phyloP scores from a whole-genome alignment of 2,329 filamentous ascomycete species.

The Penicillium occitanis region DNA sequence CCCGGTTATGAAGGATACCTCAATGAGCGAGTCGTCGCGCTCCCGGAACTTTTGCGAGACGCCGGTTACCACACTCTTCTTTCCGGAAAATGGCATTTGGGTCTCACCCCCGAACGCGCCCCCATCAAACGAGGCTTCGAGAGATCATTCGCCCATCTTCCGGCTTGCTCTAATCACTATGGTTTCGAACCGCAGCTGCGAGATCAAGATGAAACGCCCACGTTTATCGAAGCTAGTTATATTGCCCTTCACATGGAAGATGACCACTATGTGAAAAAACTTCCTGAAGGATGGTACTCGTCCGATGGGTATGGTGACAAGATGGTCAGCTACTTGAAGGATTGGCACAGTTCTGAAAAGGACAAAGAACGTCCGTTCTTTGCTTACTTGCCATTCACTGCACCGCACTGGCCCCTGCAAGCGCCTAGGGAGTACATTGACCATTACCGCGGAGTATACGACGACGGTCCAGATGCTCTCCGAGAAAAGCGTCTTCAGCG shows the following conservation, averaged over 20 bases:
- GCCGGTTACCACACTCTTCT: constrained; percentile 61
- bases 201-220: constrained; percentile 43
- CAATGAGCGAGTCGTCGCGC: constrained; percentile 47
- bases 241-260: constrained; percentile 50
- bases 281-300: constrained; percentile 56
- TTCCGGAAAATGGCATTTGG: constrained; percentile 65
- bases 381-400: not conserved
- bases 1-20: constrained; percentile 65
- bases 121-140: constrained; percentile 61
- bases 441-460: not conserved
- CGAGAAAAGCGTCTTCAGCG: constrained; percentile 39
- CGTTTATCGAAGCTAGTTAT: constrained; percentile 43
- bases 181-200: constrained; percentile 52
- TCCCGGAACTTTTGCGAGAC: constrained; percentile 55
- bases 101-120: constrained; percentile 57
- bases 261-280: constrained; percentile 45
- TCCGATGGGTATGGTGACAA: constrained; percentile 55
- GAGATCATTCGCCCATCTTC: constrained; percentile 59
- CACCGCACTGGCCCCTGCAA: not conserved
- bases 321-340: constrained; percentile 55
- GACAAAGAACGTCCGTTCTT: not conserved
- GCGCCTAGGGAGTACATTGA: not conserved
- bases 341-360: constrained; percentile 40
- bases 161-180: constrained; percentile 61
- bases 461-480: not conserved